These are phyloP conservation scores for Colletotrichum spinosum DNA, from an alignment of 2,329 filamentous ascomycete species.

Conservation along the genomic window DNA sequence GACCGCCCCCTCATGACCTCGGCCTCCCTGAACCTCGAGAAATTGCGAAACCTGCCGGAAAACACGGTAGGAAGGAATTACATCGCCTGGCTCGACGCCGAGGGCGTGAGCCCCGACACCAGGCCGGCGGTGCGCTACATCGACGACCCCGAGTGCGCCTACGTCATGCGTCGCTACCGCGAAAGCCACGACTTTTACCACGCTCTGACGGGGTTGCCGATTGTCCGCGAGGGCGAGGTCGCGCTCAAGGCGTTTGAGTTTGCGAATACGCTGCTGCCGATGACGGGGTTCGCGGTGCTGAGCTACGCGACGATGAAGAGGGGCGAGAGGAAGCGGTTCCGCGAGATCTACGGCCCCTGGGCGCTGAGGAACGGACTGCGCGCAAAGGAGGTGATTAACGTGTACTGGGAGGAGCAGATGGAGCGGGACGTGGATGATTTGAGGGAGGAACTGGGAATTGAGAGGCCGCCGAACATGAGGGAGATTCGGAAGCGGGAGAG, in stretches of 20 bases:
- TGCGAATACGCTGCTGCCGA: constrained; percentile 91
- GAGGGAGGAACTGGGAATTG: constrained; percentile 81
- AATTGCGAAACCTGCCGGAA: constrained; percentile 77
- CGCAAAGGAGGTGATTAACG: constrained; percentile 87
- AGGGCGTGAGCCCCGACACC: constrained; percentile 93
- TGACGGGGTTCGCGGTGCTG: constrained; percentile 89
- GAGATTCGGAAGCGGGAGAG: constrained; percentile 78
- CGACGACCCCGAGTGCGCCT: constrained; percentile 94
- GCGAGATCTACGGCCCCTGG: constrained; percentile 86
- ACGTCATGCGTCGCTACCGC: constrained; percentile 97
- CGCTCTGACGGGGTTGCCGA: constrained; percentile 88
- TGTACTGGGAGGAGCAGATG: constrained; percentile 97
- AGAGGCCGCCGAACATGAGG: constrained; percentile 88
- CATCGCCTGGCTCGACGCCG: constrained; percentile 90
- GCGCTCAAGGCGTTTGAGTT: constrained; percentile 99
- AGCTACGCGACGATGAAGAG: constrained; percentile 89
- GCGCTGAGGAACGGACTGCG: constrained; percentile 84
- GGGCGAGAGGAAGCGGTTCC: constrained; percentile 82
- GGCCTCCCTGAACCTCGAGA: constrained; percentile 71
- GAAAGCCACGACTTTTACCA: constrained; percentile 99
- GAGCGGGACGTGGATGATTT: constrained; percentile 84
- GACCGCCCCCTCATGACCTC: constrained; percentile 91
- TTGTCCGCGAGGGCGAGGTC: constrained; percentile 94
- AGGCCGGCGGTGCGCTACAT: constrained; percentile 87
- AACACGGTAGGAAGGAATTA: constrained; percentile 86